A percentile compares a stretch with the other conserved stretches of the same genome.
Evolutionary conservation across 202 grass and related monocot species (phyloP).

Genomic region (Brachypodium distachyon): DNA sequence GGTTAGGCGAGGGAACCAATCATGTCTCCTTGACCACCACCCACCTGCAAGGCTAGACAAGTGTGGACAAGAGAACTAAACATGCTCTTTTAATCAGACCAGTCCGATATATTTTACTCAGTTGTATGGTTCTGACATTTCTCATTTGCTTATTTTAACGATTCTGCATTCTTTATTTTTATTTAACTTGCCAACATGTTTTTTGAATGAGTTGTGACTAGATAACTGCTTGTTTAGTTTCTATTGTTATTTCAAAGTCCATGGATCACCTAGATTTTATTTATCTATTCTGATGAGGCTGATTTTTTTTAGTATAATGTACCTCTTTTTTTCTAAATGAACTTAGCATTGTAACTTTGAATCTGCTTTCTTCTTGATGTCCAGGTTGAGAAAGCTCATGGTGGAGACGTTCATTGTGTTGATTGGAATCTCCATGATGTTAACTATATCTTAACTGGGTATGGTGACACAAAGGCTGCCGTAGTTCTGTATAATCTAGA

Average conservation of each 20-base stretch:
- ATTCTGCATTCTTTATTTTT: background rate
- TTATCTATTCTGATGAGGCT: background rate
- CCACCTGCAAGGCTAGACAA: background rate
- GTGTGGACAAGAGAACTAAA: background rate
- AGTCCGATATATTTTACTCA: background rate
- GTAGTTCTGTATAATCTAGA: slow-evolving; percentile 17
- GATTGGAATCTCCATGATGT: slow-evolving; percentile 85
- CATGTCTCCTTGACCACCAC: background rate
- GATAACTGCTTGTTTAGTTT: background rate
- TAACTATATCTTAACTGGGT: slow-evolving; percentile 96
- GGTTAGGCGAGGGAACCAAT: background rate
- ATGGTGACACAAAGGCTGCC: slow-evolving; percentile 11
- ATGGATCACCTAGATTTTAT: background rate
- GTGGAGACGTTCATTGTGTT: slow-evolving; percentile 90
- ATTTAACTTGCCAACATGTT: background rate
- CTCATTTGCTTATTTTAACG: background rate
- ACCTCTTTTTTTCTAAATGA: background rate
- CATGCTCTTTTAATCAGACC: background rate
- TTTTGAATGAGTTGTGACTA: background rate
- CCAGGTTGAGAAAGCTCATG: slow-evolving; percentile 94
- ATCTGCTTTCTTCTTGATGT: slow-evolving; percentile 14
- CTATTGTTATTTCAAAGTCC: background rate
- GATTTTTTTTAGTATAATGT: background rate
- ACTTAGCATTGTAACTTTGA: background rate
- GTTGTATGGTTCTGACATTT: background rate